These are phyloP conservation scores for Przewalskia tangutica DNA, from an alignment of 257 asterid species.

Conservation along the genomic window DNA sequence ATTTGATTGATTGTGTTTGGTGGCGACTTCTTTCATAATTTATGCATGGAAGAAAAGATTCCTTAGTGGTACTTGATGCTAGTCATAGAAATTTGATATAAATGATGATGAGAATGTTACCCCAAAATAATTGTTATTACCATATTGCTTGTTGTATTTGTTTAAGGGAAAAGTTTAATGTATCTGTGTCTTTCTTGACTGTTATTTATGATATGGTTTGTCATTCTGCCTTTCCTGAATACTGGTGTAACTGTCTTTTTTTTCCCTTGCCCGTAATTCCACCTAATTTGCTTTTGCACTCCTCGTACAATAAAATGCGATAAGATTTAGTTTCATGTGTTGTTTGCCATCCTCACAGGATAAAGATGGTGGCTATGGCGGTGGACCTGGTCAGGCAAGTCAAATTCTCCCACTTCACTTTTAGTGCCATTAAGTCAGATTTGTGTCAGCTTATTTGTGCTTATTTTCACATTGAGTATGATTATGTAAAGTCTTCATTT, in stretches of 20 bases:
- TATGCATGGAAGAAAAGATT: not conserved
- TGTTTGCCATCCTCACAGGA: constrained; percentile 41
- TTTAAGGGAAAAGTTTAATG: not conserved
- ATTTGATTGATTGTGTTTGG: not conserved
- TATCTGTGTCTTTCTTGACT: not conserved
- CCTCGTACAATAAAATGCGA: not conserved
- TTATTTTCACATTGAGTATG: not conserved
- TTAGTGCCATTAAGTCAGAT: not conserved
- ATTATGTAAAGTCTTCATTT: not conserved
- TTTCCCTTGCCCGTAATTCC: not conserved
- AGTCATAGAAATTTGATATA: not conserved
- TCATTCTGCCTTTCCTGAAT: not conserved
- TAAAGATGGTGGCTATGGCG: constrained; percentile 89
- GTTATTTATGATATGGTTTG: not conserved
- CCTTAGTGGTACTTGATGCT: not conserved
- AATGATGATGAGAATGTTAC: not conserved
- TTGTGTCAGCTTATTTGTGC: not conserved
- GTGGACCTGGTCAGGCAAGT: constrained; percentile 98
- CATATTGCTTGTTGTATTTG: not conserved
- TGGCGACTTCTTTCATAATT: not conserved
- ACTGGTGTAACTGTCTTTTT: not conserved
- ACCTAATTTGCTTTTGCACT: not conserved
- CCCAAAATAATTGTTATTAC: not conserved
- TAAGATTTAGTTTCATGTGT: not conserved
- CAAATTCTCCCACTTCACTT: constrained; percentile 2